A percentile compares a stretch with the other conserved stretches of the same genome.
phyloP scores from a whole-genome alignment of 2,329 filamentous ascomycete species.

The Ophiostoma australiae region DNA sequence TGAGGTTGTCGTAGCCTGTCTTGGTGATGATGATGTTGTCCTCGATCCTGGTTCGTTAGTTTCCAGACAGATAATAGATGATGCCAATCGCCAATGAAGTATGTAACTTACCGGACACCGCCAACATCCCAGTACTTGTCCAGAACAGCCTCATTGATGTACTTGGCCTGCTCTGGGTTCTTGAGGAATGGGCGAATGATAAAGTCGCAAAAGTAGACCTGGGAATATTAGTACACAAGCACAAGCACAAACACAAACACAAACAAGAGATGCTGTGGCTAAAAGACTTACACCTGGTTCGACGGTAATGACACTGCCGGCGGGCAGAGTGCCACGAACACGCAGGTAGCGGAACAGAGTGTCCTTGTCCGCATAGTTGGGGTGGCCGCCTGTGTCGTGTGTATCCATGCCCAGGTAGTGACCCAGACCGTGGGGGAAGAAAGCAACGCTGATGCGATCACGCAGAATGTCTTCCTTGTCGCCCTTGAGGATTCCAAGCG shows the following conservation, averaged over 20 bases:
- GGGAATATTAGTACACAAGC: constrained; percentile 25
- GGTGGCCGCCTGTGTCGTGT: constrained; percentile 76
- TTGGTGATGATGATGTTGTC: constrained; percentile 61
- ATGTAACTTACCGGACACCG: constrained; percentile 58
- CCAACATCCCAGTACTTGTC: constrained; percentile 78
- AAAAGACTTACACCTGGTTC: constrained; percentile 70
- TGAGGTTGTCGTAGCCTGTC: constrained; percentile 59
- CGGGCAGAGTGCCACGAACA: constrained; percentile 68
- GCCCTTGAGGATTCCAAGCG: constrained; percentile 68
- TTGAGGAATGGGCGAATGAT: constrained; percentile 77
- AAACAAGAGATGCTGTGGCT: background rate
- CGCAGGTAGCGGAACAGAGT: constrained; percentile 82
- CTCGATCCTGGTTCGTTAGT: constrained; percentile 43
- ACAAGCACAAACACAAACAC: background rate
- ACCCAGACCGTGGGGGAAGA: constrained; percentile 86
- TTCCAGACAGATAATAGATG: no score
- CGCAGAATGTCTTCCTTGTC: constrained; percentile 68
- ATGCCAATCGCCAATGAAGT: background rate
- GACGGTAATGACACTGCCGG: constrained; percentile 82
- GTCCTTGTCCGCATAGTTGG: constrained; percentile 74
- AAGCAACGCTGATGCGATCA: constrained; percentile 76
- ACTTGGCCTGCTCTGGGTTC: constrained; percentile 66
- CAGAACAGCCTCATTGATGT: constrained; percentile 68
- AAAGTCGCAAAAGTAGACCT: constrained; percentile 87
- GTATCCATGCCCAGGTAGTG: constrained; percentile 93